Conservation (phyloP, 2,329 filamentous ascomycete species). For the Cadophora luteo-olivacea region DNA sequence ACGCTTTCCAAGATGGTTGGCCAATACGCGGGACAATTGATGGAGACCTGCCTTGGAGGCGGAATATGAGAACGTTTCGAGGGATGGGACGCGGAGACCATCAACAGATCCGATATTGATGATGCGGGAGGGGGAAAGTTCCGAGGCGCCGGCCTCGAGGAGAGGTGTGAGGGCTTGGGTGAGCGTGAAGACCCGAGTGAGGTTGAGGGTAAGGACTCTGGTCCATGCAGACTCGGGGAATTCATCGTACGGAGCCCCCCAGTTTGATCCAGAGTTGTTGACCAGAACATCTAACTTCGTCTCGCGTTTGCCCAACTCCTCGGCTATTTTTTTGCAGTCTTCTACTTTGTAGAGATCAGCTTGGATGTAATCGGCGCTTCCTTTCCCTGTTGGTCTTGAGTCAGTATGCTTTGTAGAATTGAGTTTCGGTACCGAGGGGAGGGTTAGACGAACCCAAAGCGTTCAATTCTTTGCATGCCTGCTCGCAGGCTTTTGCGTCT, state of each 20-base stretch:
- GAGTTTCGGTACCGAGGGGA: neutral
- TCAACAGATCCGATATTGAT: slow-evolving; percentile 72
- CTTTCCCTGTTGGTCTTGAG: slow-evolving; percentile 47
- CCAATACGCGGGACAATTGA: slow-evolving; percentile 69
- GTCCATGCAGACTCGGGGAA: slow-evolving; percentile 66
- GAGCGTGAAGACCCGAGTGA: slow-evolving; percentile 70
- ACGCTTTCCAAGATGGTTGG: slow-evolving; percentile 64
- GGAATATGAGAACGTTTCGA: slow-evolving; percentile 67
- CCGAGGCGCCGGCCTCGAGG: slow-evolving; percentile 57
- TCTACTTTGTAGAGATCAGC: slow-evolving; percentile 69
- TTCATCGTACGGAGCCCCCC: slow-evolving; percentile 64
- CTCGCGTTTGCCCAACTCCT: slow-evolving; percentile 60
- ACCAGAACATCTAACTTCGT: slow-evolving; percentile 64
- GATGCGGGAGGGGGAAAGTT: slow-evolving; percentile 58
- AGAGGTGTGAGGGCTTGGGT: slow-evolving; percentile 68
- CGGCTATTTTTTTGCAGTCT: slow-evolving; percentile 62
- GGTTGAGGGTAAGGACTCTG: slow-evolving; percentile 63
- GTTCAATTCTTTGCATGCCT: slow-evolving; percentile 64
- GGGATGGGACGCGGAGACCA: slow-evolving; percentile 62
- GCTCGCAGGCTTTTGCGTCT: slow-evolving; percentile 64
- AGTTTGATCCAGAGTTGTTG: slow-evolving; percentile 71
- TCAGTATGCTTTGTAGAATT: neutral
- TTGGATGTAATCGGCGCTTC: slow-evolving; percentile 63
- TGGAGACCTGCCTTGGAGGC: slow-evolving; percentile 68
- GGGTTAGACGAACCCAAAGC: slow-evolving; percentile 50